Evolutionary conservation across 2,329 filamentous ascomycete species (phyloP).

Genomic region (Aspergillus sclerotialis): DNA sequence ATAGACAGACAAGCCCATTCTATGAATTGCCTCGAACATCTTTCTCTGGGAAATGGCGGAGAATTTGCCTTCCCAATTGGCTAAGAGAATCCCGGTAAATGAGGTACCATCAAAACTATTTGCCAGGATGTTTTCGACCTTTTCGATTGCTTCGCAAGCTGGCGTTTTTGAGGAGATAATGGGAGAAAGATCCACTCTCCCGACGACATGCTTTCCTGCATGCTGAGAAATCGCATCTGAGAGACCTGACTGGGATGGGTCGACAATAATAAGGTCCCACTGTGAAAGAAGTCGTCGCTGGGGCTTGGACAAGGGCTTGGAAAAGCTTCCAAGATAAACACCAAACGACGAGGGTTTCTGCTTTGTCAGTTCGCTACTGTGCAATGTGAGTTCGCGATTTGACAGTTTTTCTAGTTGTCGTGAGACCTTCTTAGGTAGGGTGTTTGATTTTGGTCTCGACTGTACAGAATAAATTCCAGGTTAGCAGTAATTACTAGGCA

Average conservation of each 20-base stretch:
- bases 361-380: constrained; percentile 5
- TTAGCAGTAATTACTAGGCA: background rate
- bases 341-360: constrained; percentile 33
- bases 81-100: constrained; percentile 37
- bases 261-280: constrained; percentile 40
- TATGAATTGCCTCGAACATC: constrained; percentile 26
- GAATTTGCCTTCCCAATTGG: constrained; percentile 34
- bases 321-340: constrained; percentile 37
- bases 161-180: constrained; percentile 16
- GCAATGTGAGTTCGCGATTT: constrained; percentile 15
- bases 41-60: constrained; percentile 19
- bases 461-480: constrained; percentile 5
- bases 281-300: constrained; percentile 31
- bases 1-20: constrained; percentile 35
- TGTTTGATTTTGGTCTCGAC: constrained; percentile 17
- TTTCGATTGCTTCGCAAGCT: constrained; percentile 18
- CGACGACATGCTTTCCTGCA: constrained; percentile 18
- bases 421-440: constrained; percentile 17
- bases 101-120: constrained; percentile 16
- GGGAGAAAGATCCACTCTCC: constrained; percentile 23
- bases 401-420: constrained; percentile 17
- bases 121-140: constrained; percentile 20
- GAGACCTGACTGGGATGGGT: constrained; percentile 34
- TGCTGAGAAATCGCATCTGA: constrained; percentile 22
- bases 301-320: constrained; percentile 20